Percentiles rank a stretch among this genome's conserved stretches.
Conservation (phyloP, 164 flowering plant genomes). For the Nymphaea colorata region DNA sequence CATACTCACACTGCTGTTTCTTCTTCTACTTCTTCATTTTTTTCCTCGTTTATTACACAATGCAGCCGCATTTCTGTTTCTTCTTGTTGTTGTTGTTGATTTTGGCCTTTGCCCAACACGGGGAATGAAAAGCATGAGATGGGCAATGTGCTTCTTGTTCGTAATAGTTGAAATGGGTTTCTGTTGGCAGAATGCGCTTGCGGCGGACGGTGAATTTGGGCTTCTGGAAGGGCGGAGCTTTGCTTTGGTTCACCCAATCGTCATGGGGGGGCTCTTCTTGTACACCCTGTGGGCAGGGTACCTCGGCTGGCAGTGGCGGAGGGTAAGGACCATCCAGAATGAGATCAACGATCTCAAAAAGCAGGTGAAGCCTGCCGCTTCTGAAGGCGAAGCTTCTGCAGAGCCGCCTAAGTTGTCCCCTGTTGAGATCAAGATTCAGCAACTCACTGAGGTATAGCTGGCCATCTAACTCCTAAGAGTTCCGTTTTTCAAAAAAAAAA, state of each 20-base stretch:
- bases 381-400: slow-evolving; percentile 34
- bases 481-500: no score
- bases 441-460: slow-evolving; percentile 59
- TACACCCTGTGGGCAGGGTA: slow-evolving; percentile 83
- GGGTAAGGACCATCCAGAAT: slow-evolving; percentile 72
- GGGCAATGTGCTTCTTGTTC: no score
- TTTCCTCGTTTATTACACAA: no score
- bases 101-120: no score
- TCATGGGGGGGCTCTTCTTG: slow-evolving; percentile 61
- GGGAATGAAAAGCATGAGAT: no score
- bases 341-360: slow-evolving; percentile 88
- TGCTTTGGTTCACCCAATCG: slow-evolving; percentile 71
- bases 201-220: slow-evolving; percentile 73
- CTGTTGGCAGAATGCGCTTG: slow-evolving; percentile 58
- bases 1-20: no score
- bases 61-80: no score
- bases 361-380: slow-evolving; percentile 52
- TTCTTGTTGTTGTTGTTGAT: no score
- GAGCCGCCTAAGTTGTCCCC: slow-evolving; percentile 34
- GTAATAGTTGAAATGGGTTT: no score
- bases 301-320: slow-evolving; percentile 96
- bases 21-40: no score
- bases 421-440: slow-evolving; percentile 52
- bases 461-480: no score
- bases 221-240: slow-evolving; percentile 70